Evolutionary conservation across 179 eudicot genomes (phyloP).

Genomic region (Beta corolliflora): DNA sequence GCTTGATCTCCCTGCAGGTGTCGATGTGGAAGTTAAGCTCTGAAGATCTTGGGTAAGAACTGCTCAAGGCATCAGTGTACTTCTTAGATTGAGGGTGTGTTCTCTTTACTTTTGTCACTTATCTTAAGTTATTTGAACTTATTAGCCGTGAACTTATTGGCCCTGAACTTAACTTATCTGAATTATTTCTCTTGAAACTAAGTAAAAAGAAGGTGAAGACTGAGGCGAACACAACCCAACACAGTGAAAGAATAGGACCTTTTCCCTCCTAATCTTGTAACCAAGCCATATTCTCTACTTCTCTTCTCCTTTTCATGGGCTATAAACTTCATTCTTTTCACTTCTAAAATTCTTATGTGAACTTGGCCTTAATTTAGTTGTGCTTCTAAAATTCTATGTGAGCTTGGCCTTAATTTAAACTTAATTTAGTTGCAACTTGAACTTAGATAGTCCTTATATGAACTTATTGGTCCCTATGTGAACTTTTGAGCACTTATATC

Average conservation of each 20-base stretch:
- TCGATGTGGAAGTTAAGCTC: conserved; percentile 97
- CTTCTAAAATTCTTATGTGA: background rate
- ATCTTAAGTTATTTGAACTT: no score
- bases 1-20: conserved; percentile 97
- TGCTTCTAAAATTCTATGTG: no score
- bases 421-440: no score
- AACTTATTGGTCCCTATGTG: background rate
- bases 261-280: background rate
- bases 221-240: no score
- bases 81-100: background rate
- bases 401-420: no score
- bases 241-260: background rate
- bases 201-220: no score
- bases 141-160: background rate
- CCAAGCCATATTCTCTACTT: background rate
- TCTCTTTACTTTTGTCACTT: no score
- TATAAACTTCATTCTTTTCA: background rate
- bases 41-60: conserved; percentile 35
- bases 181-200: no score
- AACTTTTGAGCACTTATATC: background rate
- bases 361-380: background rate
- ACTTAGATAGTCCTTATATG: background rate
- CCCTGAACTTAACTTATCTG: no score
- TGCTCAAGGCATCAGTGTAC: conserved; percentile 7
- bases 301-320: background rate